Evolutionary conservation across 2,329 filamentous ascomycete genomes (phyloP), one percentile per base, ranked within the genome.

Genomic region (Pseudocercospora ulei): DNA sequence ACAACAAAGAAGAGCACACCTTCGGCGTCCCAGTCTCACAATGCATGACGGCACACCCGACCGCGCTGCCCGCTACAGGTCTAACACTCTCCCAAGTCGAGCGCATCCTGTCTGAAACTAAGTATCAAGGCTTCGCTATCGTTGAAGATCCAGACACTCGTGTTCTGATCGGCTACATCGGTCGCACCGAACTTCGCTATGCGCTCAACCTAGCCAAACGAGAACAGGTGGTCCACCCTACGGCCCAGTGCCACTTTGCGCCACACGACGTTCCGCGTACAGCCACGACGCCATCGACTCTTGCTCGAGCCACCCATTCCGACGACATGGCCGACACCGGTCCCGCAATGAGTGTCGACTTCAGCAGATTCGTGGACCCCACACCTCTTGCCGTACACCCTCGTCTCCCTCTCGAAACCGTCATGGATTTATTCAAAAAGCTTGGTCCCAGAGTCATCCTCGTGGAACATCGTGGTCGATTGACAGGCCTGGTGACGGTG

Each of bases 341-440:
- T 1, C 68, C 70, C 0, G 69, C 75, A 2, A 68, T 71, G 4
- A 70, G 61, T 9, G 64, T 95, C 20, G 84, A 96, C 57, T 83
- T 98, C 51, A 80, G 78, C 52, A 78, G 82, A 31, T 96, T 88
- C 56, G 79, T 94, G 36, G 88, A 98, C 58, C 72, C 79, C 5
- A 93, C 87, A 0, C 90, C 90, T 0, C 75, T 98, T 1, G 82
- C 86, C 0, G 87, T 87, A 1, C 90, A 98, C 56, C 90, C 90
- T 0, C 78, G 85, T 1, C 75, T 96, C 1, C 82, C 88, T 0
- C 75, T 98, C 0, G 90, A 98, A 63, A 98, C 90, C 0, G 88
- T 93, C 19, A 95, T 98, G 86, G 90, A 98, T 57, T 71, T 98
- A 7, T 98, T 98, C 69, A 88, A 88, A 61, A 98, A 96, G 66